Percentiles rank a stretch among this genome's conserved stretches.
Conservation (phyloP, 805 yeast species). For the Saccharomycopsis selenospora region DNA sequence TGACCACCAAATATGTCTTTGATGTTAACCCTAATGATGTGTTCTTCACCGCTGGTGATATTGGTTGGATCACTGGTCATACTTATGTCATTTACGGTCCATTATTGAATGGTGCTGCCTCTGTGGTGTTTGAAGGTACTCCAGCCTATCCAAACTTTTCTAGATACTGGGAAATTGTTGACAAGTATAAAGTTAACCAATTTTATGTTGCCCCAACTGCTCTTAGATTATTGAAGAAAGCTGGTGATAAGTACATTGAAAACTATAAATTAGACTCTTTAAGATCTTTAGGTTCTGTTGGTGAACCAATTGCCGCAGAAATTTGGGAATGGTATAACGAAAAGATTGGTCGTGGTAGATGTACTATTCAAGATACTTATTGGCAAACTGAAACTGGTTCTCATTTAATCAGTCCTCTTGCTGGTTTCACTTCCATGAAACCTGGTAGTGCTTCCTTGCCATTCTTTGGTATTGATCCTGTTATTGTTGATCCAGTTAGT, state of each 20-base stretch:
- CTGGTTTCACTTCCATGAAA: conserved; percentile 71
- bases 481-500: conserved; percentile 64
- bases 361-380: conserved; percentile 75
- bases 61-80: conserved; percentile 91
- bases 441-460: conserved; percentile 85
- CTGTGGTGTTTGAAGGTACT: conserved; percentile 79
- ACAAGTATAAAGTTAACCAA: conserved; percentile 64
- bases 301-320: conserved; percentile 82
- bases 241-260: conserved; percentile 58
- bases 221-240: conserved; percentile 64
- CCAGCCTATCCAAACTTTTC: conserved; percentile 80
- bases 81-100: conserved; percentile 82
- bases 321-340: conserved; percentile 84
- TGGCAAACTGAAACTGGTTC: conserved; percentile 90
- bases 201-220: conserved; percentile 86
- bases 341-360: conserved; percentile 59
- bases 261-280: conserved; percentile 56
- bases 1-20: conserved; percentile 69
- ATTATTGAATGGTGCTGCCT: conserved; percentile 64
- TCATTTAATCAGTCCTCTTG: conserved; percentile 69
- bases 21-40: conserved; percentile 70
- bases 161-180: conserved; percentile 74
- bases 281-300: conserved; percentile 73
- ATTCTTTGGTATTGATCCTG: conserved; percentile 72
- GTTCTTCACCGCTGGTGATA: conserved; percentile 82